Conservation (phyloP, 495 filamentous ascomycete species). For the Parmelia sp. region DNA sequence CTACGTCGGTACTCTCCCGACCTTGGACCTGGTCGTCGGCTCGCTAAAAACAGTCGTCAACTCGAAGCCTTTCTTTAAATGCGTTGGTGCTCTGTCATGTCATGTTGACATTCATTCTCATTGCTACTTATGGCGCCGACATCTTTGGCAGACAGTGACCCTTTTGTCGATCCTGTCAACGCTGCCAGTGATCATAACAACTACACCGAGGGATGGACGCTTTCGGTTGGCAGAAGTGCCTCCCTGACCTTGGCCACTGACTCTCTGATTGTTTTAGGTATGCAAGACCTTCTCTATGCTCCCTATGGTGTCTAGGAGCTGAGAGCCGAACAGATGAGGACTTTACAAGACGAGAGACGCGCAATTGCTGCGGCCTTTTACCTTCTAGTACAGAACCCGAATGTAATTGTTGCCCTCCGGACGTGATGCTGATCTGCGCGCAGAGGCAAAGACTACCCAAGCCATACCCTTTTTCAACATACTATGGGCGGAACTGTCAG, state of each 20-base stretch:
- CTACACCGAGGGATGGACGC: conserved; percentile 35
- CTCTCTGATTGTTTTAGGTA: conserved; percentile 59
- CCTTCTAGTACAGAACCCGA: conserved; percentile 31
- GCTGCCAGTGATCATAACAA: background rate
- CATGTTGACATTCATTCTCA: conserved; percentile 7
- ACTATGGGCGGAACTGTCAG: conserved; percentile 66
- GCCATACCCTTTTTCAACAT: conserved; percentile 75
- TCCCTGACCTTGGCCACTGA: conserved; percentile 59
- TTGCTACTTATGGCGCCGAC: conserved; percentile 28
- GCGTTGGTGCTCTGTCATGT: background rate
- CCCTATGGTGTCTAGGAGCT: background rate
- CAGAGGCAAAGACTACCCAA: conserved; percentile 37
- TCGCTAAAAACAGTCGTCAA: background rate
- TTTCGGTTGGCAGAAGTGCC: conserved; percentile 52
- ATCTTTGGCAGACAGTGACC: conserved; percentile 27
- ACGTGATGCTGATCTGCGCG: conserved; percentile 23
- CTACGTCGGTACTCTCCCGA: background rate
- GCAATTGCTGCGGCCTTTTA: conserved; percentile 43
- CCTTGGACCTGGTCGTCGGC: background rate
- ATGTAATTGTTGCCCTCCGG: background rate
- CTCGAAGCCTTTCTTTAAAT: background rate
- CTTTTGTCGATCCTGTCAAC: conserved; percentile 37
- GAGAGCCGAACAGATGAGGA: conserved; percentile 38
- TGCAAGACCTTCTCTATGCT: conserved; percentile 11
- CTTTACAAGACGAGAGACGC: conserved; percentile 33